Evolutionary conservation across 2,329 filamentous ascomycete species (phyloP), one percentile per base, ranked within the genome.

Genomic region (Cercospora sp.): DNA sequence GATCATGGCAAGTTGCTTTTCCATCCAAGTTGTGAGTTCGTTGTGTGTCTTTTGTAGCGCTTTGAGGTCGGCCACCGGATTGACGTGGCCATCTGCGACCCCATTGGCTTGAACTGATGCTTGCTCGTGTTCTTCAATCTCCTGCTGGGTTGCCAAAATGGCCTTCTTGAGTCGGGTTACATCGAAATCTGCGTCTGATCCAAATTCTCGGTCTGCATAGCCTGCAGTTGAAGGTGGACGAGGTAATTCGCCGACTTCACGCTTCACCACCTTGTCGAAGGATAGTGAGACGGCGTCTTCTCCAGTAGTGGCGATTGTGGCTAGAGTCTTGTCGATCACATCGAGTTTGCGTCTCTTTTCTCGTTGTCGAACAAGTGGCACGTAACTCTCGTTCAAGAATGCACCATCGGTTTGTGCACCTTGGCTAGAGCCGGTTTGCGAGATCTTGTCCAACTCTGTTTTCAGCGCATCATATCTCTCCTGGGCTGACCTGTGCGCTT

Each of bases 21-120:
- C 76, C 72, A 78, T 78, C 76, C 76, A 78, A 13, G 65, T 65
- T 2, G 76, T 78, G 40, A 78, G 72, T 61, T 74, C 74, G n/a
- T 74, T 74, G 26, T 76, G 71, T 1, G 76, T 72, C 53, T 71
- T 71, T 66, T 78, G 75, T 13, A 78, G 62, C 1, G 73, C 76
- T 28, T 70, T 61, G 12, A 76, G 59, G 28, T 77, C 75, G 5
- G 69, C 69, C 18, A 69, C 59, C 1, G 68, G 63, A 30, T 69
- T 60, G 10, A 65, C 10, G 1, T 63, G 30, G n/a, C 55, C 53
- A 3, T 67, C 30, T 26, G 63, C 30, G 18, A 63, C 28, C 8
- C 63, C 65, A 21, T 59, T 61, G 12, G 53, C 62, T 26, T 61
- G 58, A 13, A 49, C 49, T 32, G 65, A 58, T 12, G 55, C 30